Conservation (phyloP, 495 filamentous ascomycete genomes). For the Platismatia glauca region DNA sequence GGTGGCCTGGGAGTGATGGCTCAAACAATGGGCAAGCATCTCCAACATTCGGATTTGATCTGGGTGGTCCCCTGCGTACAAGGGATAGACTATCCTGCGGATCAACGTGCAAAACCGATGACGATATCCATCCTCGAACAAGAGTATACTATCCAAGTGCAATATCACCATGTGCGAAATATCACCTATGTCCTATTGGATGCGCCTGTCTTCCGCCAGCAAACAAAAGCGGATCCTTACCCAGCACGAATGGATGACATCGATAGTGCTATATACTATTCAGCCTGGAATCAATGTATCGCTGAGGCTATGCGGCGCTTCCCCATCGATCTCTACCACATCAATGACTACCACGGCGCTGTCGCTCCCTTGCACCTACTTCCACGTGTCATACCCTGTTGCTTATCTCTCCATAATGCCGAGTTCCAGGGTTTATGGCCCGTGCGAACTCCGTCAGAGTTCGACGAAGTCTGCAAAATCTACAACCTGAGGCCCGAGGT, state of each 20-base stretch:
- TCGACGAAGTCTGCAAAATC: constrained; percentile 59
- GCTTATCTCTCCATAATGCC: constrained; percentile 54
- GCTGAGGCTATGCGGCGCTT: constrained; percentile 48
- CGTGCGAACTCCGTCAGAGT: constrained; percentile 50
- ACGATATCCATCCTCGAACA: constrained; percentile 36
- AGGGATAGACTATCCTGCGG: constrained; percentile 40
- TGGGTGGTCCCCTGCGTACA: constrained; percentile 47
- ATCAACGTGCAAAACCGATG: constrained; percentile 38
- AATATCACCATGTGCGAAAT: constrained; percentile 41
- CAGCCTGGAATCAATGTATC: constrained; percentile 56
- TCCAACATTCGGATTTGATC: constrained; percentile 42
- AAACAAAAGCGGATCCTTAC: constrained; percentile 39
- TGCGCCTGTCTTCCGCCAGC: constrained; percentile 39
- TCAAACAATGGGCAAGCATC: constrained; percentile 41
- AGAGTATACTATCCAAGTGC: constrained; percentile 35
- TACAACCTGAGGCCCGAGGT: constrained; percentile 51
- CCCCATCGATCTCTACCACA: constrained; percentile 65
- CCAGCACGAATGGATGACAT: constrained; percentile 42
- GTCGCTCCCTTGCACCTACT: constrained; percentile 62
- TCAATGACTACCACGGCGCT: constrained; percentile 75
- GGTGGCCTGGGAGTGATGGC: constrained; percentile 45
- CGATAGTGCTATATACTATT: constrained; percentile 54
- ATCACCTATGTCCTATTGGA: constrained; percentile 44
- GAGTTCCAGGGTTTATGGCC: constrained; percentile 68
- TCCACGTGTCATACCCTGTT: constrained; percentile 53